Evolutionary conservation across 176 grass and related monocot genomes (phyloP), one percentile per base, ranked within the genome.

Genomic region (Melocanna baccifera): DNA sequence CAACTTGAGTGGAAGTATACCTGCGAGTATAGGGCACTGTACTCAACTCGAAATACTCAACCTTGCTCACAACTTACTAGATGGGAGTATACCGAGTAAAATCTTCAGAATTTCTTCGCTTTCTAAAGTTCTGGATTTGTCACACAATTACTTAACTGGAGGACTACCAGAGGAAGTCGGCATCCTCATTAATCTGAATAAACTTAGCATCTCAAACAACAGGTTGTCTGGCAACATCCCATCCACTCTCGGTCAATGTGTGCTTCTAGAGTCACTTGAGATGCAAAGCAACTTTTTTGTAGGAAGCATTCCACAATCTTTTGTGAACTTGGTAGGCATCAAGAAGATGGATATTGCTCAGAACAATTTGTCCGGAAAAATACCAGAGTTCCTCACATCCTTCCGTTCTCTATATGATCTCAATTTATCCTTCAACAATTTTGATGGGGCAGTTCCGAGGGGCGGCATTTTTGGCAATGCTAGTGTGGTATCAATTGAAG

Each of bases 341-440:
- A 53, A 75, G n/a, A 6, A 29, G 3, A 7, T 97, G 48, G 91
- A 97, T 87, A 48, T 97, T 45, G 94, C 91, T 3, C 19, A 0
- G 0, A 97, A 97, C 1, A 88, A 74, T 16, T 70, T 97, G 19
- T 88, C 71, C 0, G 89, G 87, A 36, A 3, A 51, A 74, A 75
- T 94, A 0, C 91, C 91, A 22, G 63, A 64, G 0, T 94, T 88
- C 29, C 55, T 94, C 6, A 8, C 56, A 67, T 42, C 66, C 16
- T 50, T 84, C 45, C 73, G 18, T 57, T 37, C 2, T 75, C 2
- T 75, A 10, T 1, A 76, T 16, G 2, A 58, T 34, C 71, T 95
- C 6, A 92, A 95, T 81, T 61, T 92, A 70, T 90, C 93, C 1
- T 90, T 86, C 81, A 95, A 95, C 51, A 81, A 87, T 63, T 77